Percentiles rank a stretch among this genome's conserved stretches.
Evolutionary conservation across 192 early-diverging fungal species (phyloP).

Genomic region (Phycomyces nitens): DNA sequence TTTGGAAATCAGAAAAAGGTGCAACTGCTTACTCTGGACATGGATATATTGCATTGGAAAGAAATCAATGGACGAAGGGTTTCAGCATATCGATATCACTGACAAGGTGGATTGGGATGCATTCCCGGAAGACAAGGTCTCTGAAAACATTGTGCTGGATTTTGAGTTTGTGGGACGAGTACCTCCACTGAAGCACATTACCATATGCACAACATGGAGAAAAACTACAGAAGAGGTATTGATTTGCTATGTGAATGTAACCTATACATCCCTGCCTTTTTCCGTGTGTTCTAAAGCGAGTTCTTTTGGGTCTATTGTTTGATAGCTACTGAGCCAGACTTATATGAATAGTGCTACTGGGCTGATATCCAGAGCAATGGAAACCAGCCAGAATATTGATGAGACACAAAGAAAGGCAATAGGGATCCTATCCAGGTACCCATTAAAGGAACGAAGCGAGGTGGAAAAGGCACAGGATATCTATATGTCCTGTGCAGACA

Average conservation of each 20-base stretch:
- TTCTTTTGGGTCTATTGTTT: background rate
- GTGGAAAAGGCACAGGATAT: conserved; percentile 4
- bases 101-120: conserved; percentile 2
- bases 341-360: background rate
- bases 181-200: background rate
- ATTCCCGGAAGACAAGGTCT: background rate
- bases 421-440: background rate
- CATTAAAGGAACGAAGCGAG: conserved; percentile 2
- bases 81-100: conserved; percentile 17
- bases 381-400: background rate
- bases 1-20: background rate
- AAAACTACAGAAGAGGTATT: conserved; percentile 10
- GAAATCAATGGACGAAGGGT: conserved; percentile 2
- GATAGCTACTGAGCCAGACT: background rate
- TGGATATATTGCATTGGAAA: background rate
- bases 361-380: background rate
- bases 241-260: background rate
- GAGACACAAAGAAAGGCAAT: background rate
- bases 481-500: conserved; percentile 5
- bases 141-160: background rate
- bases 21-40: background rate
- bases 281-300: too few species aligned
- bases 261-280: too few species aligned
- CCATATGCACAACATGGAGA: conserved; percentile 5
- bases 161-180: background rate